These are phyloP conservation scores for Babesia sp. DNA, from an alignment of 169 alveolate species.

Conservation along the genomic window DNA sequence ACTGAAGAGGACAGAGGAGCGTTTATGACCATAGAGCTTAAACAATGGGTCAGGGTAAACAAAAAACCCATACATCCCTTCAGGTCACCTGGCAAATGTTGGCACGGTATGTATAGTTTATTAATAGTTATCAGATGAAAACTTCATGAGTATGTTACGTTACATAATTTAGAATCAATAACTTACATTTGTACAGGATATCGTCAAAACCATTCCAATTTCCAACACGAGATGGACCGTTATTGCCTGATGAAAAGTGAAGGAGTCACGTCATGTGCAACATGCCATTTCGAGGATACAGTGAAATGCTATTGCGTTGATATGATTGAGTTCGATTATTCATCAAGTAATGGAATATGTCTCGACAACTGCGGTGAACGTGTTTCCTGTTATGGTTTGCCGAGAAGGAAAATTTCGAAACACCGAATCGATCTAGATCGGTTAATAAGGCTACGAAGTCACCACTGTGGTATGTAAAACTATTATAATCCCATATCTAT, in stretches of 20 bases:
- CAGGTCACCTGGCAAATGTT: conserved; percentile 17
- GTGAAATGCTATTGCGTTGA: conserved; percentile 36
- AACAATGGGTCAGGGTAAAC: conserved; percentile 6
- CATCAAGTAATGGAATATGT: neutral
- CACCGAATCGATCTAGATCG: too few relatives aligned
- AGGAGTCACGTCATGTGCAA: conserved; percentile 18
- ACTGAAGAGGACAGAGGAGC: neutral
- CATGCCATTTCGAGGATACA: neutral
- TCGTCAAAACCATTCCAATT: neutral
- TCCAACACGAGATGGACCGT: conserved; percentile 20
- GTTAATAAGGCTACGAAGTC: neutral
- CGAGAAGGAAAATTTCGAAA: neutral
- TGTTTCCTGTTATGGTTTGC: neutral
- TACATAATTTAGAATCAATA: too few relatives aligned
- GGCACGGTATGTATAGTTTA: conserved; percentile 13
- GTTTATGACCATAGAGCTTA: neutral
- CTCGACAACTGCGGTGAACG: conserved; percentile 39
- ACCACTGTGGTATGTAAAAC: neutral
- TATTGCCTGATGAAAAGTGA: neutral
- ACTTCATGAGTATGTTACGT: too few relatives aligned
- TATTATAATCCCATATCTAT: neutral
- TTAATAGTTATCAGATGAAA: too few relatives aligned
- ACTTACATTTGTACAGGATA: conserved; percentile 2
- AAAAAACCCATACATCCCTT: conserved; percentile 7
- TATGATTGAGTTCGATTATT: conserved; percentile 19